A percentile compares a stretch with the other conserved stretches of the same genome.
Evolutionary conservation across 2,329 filamentous ascomycete species (phyloP).

Genomic region (Phaeomoniella chlamydospora): DNA sequence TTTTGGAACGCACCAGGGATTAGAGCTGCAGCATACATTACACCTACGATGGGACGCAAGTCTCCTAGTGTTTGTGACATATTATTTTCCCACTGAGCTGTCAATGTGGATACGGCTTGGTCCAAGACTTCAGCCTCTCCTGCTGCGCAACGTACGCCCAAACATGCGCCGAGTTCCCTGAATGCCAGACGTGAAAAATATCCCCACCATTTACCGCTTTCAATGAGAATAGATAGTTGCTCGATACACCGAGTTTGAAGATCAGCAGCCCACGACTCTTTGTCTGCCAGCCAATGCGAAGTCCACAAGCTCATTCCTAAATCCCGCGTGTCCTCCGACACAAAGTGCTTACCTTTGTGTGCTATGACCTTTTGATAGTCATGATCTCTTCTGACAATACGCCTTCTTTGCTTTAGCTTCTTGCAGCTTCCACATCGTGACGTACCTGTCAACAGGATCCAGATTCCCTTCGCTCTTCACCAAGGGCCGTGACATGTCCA

Average conservation of each 20-base stretch:
- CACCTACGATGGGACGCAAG: constrained; percentile 37
- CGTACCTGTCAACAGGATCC: constrained; percentile 41
- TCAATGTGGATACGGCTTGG: constrained; percentile 18
- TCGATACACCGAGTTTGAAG: background rate
- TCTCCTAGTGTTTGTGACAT: constrained; percentile 24
- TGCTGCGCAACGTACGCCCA: constrained; percentile 30
- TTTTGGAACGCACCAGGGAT: constrained; percentile 32
- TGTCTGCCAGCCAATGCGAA: constrained; percentile 31
- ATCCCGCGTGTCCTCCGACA: constrained; percentile 38
- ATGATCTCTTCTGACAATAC: constrained; percentile 33
- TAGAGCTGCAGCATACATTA: constrained; percentile 43
- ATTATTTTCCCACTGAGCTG: constrained; percentile 22
- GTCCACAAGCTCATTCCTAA: constrained; percentile 47
- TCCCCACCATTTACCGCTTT: constrained; percentile 19
- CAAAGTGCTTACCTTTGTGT: constrained; percentile 25
- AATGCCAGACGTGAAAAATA: constrained; percentile 31
- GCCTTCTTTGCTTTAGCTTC: constrained; percentile 16
- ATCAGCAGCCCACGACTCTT: background rate
- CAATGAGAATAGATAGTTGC: constrained; percentile 14
- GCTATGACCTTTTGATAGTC: constrained; percentile 37
- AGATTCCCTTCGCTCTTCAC: constrained; percentile 39
- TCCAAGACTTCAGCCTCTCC: constrained; percentile 10
- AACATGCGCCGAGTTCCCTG: constrained; percentile 38
- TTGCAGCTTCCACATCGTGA: constrained; percentile 34
- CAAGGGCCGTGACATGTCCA: constrained; percentile 31